These are phyloP conservation scores for Carnegiea gigantea DNA, from an alignment of 179 eudicot species.

Conservation along the genomic window DNA sequence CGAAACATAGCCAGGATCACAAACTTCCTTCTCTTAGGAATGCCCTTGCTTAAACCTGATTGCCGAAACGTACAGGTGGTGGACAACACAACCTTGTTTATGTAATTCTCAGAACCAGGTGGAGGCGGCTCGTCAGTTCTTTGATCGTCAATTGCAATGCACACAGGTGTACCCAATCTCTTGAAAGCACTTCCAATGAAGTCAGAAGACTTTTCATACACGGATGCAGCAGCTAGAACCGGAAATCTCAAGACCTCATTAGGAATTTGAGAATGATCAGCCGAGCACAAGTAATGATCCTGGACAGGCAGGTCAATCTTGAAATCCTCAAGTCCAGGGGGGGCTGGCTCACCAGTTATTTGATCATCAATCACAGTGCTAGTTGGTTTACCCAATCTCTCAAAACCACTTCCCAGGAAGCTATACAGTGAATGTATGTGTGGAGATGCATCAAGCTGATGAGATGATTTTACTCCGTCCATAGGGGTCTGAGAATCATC, in stretches of 20 bases:
- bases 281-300: constrained; percentile 3
- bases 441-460: constrained; percentile 22
- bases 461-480: constrained; percentile 17
- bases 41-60: constrained; percentile 29
- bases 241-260: constrained; percentile 22
- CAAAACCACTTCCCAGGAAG: constrained; percentile 44
- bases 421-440: constrained; percentile 23
- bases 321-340: constrained; percentile 39
- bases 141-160: constrained; percentile 27
- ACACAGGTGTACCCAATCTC: constrained; percentile 37
- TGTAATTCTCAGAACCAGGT: constrained; percentile 40
- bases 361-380: constrained; percentile 27
- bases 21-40: constrained; percentile 33
- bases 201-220: constrained; percentile 23
- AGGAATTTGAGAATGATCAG: constrained; percentile 26
- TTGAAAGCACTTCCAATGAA: constrained; percentile 52
- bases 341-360: constrained; percentile 42
- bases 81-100: constrained; percentile 26
- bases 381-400: constrained; percentile 37
- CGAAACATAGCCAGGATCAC: constrained; percentile 57
- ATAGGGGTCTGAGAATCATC: constrained; percentile 28
- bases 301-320: constrained; percentile 9
- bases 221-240: constrained; percentile 25
- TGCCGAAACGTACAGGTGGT: constrained; percentile 31
- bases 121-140: constrained; percentile 45